phyloP scores from a whole-genome alignment of 1,284 basidiomycete species.

The Ustilago shanxiensis region DNA sequence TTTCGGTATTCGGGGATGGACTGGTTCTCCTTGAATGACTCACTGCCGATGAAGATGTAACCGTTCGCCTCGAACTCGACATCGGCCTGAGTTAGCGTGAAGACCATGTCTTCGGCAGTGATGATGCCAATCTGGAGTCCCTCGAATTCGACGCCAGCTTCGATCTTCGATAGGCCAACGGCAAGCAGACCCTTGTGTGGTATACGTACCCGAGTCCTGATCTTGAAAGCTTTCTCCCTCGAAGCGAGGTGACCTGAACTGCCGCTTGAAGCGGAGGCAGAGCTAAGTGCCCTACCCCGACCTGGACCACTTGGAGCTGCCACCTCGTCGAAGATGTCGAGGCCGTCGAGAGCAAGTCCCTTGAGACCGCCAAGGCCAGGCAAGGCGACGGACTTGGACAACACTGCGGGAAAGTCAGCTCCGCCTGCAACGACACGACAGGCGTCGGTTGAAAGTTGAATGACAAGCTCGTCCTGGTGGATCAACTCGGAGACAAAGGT shows the following conservation, averaged over 20 bases:
- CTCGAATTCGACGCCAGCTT: conserved; percentile 46
- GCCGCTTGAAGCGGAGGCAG: conserved; percentile 41
- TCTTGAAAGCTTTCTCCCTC: conserved; percentile 42
- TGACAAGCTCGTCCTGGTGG: conserved; percentile 21
- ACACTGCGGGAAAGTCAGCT: conserved; percentile 45
- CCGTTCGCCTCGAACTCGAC: conserved; percentile 45
- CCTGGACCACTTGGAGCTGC: conserved; percentile 44
- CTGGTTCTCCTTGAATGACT: conserved; percentile 31
- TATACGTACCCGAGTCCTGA: conserved; percentile 37
- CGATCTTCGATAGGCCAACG: conserved; percentile 44
- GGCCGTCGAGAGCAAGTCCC: conserved; percentile 37
- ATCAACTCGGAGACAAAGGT: conserved; percentile 53
- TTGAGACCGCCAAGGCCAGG: conserved; percentile 54
- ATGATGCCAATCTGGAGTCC: conserved; percentile 47
- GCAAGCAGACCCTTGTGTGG: conserved; percentile 37
- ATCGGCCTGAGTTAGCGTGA: conserved; percentile 29
- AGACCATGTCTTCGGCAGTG: conserved; percentile 46
- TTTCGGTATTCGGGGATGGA: conserved; percentile 24
- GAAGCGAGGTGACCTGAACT: conserved; percentile 14
- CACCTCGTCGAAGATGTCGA: conserved; percentile 59
- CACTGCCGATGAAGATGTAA: conserved; percentile 45
- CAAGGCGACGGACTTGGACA: conserved; percentile 53
- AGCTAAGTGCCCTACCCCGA: conserved; percentile 35
- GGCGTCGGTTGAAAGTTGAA: conserved; percentile 40
- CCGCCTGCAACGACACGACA: conserved; percentile 52